Evolutionary conservation across 1,284 basidiomycete genomes (phyloP), one percentile per base, ranked within the genome.

Genomic region (Ustilago hordei): DNA sequence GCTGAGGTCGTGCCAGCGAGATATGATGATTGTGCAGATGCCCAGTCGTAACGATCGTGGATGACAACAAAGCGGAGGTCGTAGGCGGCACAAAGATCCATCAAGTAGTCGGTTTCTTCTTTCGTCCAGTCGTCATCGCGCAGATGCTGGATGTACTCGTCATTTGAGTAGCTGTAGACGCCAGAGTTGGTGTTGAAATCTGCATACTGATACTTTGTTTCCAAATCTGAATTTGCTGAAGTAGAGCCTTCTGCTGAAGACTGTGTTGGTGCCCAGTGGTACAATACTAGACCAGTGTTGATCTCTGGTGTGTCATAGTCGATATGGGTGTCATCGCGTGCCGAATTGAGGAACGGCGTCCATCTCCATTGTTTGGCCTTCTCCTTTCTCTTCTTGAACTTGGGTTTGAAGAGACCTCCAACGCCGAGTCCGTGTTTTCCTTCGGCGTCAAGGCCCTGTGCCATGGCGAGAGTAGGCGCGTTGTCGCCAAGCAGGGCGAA

Each of bases 31-130:
- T 68, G 69, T 17, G 74, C 74, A 31, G 65, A 41, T 15, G 74
- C 77, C 78, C 87, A 94, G 11, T 93, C 91, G 86, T 97, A 99
- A 35, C 97, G 91, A 86, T 99, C 97, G 65, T 93, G 89, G 12
- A 96, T 91, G 71, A 99, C 89, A 83, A 94, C 92, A 89, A 96
- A 99, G 55, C 97, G 90, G 19, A 92, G 88, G 86, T 98, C 96
- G 80, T 93, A 99, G 60, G 92, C 90, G 55, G 90, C 89, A 19
- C 93, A 91, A 15, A 98, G 87, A 7, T 89, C 88, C 87, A 99
- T 96, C 0, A 99, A 89, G 84, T 98, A 95, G 84, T 95, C 93
- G 0, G 97, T 98, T 88, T 99, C 95, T 81, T 95, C 94, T 78
- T 92, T 92, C 0, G 93, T 91, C 97, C 97, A 99, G 67, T 92